These are phyloP conservation scores for Apiospora marii DNA, from an alignment of 2,329 filamentous ascomycete species.

Conservation along the genomic window DNA sequence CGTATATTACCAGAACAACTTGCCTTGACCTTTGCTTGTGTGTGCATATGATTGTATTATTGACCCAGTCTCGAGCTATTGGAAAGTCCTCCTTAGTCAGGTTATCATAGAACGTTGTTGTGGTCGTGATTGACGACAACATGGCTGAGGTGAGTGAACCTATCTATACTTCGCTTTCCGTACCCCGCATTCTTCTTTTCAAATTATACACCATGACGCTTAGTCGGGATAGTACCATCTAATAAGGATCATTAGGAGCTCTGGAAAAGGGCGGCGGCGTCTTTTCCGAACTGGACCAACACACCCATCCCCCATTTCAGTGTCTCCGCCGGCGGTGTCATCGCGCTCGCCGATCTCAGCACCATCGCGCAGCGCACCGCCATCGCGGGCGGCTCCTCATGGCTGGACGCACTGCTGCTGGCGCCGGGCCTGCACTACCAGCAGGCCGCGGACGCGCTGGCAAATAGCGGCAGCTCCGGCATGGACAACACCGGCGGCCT, in stretches of 20 bases:
- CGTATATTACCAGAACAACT: neutral
- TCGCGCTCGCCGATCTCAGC: conserved; percentile 66
- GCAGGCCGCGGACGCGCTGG: conserved; percentile 61
- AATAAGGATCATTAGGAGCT: conserved; percentile 32
- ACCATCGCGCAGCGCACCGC: conserved; percentile 64
- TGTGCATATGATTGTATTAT: neutral
- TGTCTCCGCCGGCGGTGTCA: conserved; percentile 60
- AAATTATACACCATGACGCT: neutral
- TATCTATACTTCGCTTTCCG: neutral
- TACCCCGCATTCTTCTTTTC: neutral
- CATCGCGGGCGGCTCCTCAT: conserved; percentile 62
- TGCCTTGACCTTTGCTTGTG: neutral
- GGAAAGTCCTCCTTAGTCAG: neutral
- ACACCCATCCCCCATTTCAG: conserved; percentile 54
- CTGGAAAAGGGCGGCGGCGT: conserved; percentile 34
- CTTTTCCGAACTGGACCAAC: conserved; percentile 52
- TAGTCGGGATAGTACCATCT: neutral
- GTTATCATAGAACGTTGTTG: neutral
- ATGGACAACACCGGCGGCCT: neutral
- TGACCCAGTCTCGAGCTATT: neutral
- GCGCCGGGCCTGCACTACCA: conserved; percentile 69
- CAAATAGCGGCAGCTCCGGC: conserved; percentile 39
- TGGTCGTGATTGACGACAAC: neutral
- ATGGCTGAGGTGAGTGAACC: conserved; percentile 29
- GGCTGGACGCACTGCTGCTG: conserved; percentile 64